Evolutionary conservation across 2,329 filamentous ascomycete genomes (phyloP), one percentile per base, ranked within the genome.

Genomic region (Gaeumannomyces tritici): DNA sequence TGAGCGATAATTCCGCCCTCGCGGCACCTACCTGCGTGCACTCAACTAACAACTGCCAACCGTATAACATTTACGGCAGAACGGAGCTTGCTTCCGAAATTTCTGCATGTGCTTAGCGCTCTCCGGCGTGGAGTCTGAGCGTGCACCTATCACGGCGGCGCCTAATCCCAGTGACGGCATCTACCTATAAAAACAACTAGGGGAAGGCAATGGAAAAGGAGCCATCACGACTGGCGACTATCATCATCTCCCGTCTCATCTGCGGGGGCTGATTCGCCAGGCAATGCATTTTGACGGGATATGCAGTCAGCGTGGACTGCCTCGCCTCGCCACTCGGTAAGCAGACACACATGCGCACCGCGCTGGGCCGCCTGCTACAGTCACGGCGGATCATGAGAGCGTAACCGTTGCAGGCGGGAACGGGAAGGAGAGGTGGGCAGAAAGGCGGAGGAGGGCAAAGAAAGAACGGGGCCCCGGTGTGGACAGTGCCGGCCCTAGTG

Each of bases 391-490:
- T 51, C 21, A 24, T 11, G 42, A 24, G 13, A 27, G 26, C 29
- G 56, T 33, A 58, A 58, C 27, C 26, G 56, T 58, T 58, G n/a
- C 56, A 58, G 35, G 56, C 56, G 56, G 56, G 56, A 58, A 29
- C 27, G 56, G 56, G 56, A 58, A 29, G 56, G 56, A 33, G 33
- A 29, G 21, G 29, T 8, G 9, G 13, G 56, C 15, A 21, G 56
- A 12, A 33, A n/a, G 28, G 27, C 18, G 27, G 55, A 31, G 18
- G 18, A 29, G 27, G 12, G 24, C 18, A 24, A 33, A n/a, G n/a
- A n/a, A 29, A 58, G n/a, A 29, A 29, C 28, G 26, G 55, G 55
- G 55, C 55, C 42, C 42, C 6, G 42, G 42, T 18, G 42, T 51
- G 42, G 42, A 11, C 42, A 51, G 42, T 51, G 42, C 42, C 42